These are phyloP conservation scores for Fusarium algeriense DNA, from an alignment of 2,329 filamentous ascomycete genomes.

Conservation along the genomic window DNA sequence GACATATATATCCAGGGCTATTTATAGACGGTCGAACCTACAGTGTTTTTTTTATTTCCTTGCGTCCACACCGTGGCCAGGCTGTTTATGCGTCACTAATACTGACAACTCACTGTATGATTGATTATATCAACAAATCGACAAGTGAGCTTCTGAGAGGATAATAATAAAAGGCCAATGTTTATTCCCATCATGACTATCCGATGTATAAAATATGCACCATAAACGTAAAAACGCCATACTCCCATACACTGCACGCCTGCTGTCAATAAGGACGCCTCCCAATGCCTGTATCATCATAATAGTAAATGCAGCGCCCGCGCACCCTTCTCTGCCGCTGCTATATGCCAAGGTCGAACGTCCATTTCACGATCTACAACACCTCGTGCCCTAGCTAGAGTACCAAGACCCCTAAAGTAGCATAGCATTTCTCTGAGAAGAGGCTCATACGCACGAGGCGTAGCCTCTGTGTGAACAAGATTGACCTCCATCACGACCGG, in stretches of 20 bases:
- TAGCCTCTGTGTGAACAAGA: constrained; percentile 68
- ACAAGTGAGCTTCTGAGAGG: background rate
- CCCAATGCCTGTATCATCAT: constrained; percentile 55
- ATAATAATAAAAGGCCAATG: background rate
- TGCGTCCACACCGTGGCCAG: background rate
- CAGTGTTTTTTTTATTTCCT: background rate
- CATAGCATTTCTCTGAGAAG: constrained; percentile 77
- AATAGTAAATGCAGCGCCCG: constrained; percentile 73
- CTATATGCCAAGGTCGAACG: constrained; percentile 83
- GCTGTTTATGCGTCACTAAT: background rate
- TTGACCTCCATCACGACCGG: constrained; percentile 74
- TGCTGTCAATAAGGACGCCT: constrained; percentile 29
- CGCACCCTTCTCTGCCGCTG: constrained; percentile 76
- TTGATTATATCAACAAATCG: background rate
- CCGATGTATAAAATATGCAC: constrained; percentile 30
- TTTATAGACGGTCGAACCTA: background rate
- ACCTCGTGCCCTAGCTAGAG: constrained; percentile 75
- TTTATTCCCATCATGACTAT: constrained; percentile 17
- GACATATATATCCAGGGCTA: background rate
- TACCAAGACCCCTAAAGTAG: constrained; percentile 76
- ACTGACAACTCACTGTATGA: background rate
- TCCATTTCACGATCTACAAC: constrained; percentile 69
- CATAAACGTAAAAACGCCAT: constrained; percentile 31
- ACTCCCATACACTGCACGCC: constrained; percentile 23
- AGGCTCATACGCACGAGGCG: constrained; percentile 68